Base-by-base conservation (phyloP, 1,139 yeast species). In the Debaryomycetaceae sp. region DNA sequence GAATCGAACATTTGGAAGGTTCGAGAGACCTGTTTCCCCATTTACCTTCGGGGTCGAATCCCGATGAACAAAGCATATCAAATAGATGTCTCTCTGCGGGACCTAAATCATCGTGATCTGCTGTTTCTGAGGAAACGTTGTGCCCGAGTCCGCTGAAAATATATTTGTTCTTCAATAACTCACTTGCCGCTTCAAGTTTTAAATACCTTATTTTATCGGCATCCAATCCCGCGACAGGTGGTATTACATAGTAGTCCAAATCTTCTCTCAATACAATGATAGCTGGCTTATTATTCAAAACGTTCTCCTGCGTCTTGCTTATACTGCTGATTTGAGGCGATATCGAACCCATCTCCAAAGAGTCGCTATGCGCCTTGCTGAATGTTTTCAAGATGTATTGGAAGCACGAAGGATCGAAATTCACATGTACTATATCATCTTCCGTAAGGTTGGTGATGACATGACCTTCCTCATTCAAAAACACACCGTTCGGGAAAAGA, bases 71-170 rank as follows among this genome's bases (percentile, higher is more conserved):
- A 44, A 95, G 76, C 99, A 95, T 95, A 52, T 90, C 97, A 66
- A 89, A 80, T 43, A 95, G 73, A 65, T 93, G 98, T 61, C 87
- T 93, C 63, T 95, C 99, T 0, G 99, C 98, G 6, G 96, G 86
- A 3, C 95, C 97, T 45, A 88, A 69, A 29, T 70, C 72, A 52
- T 80, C 81, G 5, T 62, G 72, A 4, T 70, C 48, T 1, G 57
- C 38, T 1, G 55, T 50, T 5, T 68, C 62, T 17, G 60, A 46
- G 22, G 57, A 49, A 5, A 66, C 58, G 50, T 71, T 62, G 56
- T 64, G 74, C 4, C 78, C 79, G 48, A 87, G 71, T 0, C 98
- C 98, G 46, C 83, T 80, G 61, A 95, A 93, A 1, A 95, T 84
- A 39, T 75, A 69, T 38, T 71, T 68, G 56, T 85, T 81, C 22